Base-by-base conservation (phyloP, 1,139 yeast species). In the Starmera stellimalicola region DNA sequence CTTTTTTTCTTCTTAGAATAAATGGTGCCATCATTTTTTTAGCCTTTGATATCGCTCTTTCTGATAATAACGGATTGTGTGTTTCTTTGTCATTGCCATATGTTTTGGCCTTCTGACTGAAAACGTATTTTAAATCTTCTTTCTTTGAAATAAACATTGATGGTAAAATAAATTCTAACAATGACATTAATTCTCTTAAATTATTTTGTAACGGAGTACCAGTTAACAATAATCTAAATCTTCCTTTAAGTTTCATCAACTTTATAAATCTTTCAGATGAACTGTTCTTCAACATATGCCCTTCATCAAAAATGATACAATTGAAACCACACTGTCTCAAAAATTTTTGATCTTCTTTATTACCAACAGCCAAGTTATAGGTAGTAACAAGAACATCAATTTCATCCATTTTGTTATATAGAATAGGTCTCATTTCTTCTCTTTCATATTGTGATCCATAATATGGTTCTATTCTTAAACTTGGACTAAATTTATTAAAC, bases 21-120 rank as follows among this genome's bases (percentile, higher is more conserved):
- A 91, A 91, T 5, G 99, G 99, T 3, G 94, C 82, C 98, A 91
- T 91, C 96, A 91, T 91, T 4, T 93, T 80, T 55, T 84, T 85
- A 6, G 99, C 99, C 51, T 87, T 82, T 29, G 77, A 71, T 40
- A 91, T 87, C 1, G 98, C 94, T 57, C 91, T 94, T 44, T 80
- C 79, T 0, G 97, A 85, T 31, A 91, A 62, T 35, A 91, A 66
- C 3, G 95, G 96, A 48, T 82, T 83, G 48, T 76, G 81, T 31
- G 62, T 65, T 31, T 60, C 65, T 28, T 65, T 63, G 0, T 60
- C 45, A 30, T 62, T 56, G 35, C 66, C 69, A 3, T 70, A 65
- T 3, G 94, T 80, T 33, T 77, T 75, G 9, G 85, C 85, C 51
- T 78, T 80, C 56, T 87, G 94, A 55, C 79, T 80, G 63, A 88